Percentiles rank a stretch among this genome's conserved stretches.
Conservation (phyloP, 768 basidiomycete genomes). For the Rhizopogon roseolus region DNA sequence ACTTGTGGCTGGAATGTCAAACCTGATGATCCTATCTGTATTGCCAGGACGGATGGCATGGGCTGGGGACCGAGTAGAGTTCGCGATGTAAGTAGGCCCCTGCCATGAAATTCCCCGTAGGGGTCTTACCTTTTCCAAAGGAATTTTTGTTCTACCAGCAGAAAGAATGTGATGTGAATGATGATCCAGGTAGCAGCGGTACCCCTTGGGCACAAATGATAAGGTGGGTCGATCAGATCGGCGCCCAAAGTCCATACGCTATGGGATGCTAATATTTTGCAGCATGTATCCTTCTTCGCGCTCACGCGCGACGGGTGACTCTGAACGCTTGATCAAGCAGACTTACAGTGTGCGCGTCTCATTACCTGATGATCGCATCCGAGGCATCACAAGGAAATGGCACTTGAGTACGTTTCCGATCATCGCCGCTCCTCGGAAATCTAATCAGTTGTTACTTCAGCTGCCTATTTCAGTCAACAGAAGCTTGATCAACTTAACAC, state of each 20-base stretch:
- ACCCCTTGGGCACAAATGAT: conserved; percentile 76
- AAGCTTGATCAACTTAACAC: conserved; percentile 67
- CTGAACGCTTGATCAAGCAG: conserved; percentile 47
- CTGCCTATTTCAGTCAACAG: conserved; percentile 82
- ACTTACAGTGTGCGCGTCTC: conserved; percentile 49
- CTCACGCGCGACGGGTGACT: conserved; percentile 32
- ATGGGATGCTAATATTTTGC: conserved; percentile 12
- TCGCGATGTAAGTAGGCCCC: conserved; percentile 32
- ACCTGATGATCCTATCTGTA: background rate
- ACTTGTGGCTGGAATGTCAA: background rate
- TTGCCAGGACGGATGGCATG: conserved; percentile 56
- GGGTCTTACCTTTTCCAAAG: conserved; percentile 18
- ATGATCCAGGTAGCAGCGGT: conserved; percentile 41
- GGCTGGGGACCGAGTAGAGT: conserved; percentile 83
- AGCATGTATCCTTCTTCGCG: conserved; percentile 37
- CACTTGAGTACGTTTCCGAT: conserved; percentile 42
- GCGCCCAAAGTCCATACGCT: conserved; percentile 6
- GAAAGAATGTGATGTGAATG: conserved; percentile 36
- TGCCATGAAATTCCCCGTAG: background rate
- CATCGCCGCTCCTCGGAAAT: conserved; percentile 19
- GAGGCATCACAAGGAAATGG: conserved; percentile 44
- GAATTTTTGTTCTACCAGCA: conserved; percentile 57
- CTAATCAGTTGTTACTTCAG: conserved; percentile 31
- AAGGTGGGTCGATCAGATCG: conserved; percentile 47
- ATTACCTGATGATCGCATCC: conserved; percentile 38